Evolutionary conservation across 305 asterid species (phyloP).

Genomic region (Solanum hybrid): DNA sequence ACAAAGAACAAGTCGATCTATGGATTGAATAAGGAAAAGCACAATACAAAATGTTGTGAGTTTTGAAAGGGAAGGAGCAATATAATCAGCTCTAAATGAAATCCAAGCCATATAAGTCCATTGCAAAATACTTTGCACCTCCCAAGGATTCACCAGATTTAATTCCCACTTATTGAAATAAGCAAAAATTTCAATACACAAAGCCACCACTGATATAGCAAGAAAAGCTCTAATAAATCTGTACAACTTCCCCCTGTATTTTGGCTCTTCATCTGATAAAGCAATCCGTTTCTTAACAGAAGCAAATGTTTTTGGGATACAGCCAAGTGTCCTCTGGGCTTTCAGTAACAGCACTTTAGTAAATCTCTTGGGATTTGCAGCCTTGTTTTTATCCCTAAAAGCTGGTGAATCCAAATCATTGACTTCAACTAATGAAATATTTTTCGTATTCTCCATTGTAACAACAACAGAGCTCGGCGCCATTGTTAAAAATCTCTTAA

Average conservation of each 20-base stretch:
- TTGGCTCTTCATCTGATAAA: slow-evolving; percentile 66
- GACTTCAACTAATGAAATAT: slow-evolving; percentile 45
- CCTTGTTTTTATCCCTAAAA: slow-evolving; percentile 53
- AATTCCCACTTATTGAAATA: slow-evolving; percentile 71
- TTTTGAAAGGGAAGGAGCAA: slow-evolving; percentile 49
- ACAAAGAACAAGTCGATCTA: slow-evolving; percentile 64
- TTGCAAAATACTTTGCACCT: slow-evolving; percentile 58
- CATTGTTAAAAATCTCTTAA: slow-evolving; percentile 23
- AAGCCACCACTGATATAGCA: slow-evolving; percentile 54
- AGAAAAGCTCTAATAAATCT: slow-evolving; percentile 65
- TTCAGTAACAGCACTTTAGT: slow-evolving; percentile 58
- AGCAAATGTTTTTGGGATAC: slow-evolving; percentile 40
- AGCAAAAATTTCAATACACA: slow-evolving; percentile 56
- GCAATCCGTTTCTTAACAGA: slow-evolving; percentile 68
- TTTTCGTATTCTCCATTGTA: slow-evolving; percentile 47
- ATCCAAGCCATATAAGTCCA: slow-evolving; percentile 73
- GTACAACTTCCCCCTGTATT: slow-evolving; percentile 56
- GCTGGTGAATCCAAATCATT: slow-evolving; percentile 25
- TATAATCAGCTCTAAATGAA: slow-evolving; percentile 60
- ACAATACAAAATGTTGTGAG: slow-evolving; percentile 76
- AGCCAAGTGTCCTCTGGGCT: slow-evolving; percentile 48
- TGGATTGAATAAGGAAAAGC: slow-evolving; percentile 71
- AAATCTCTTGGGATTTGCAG: slow-evolving; percentile 58
- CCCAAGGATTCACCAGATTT: slow-evolving; percentile 52
- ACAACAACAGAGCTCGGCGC: slow-evolving; percentile 70